Percentiles rank a stretch among this genome's conserved stretches.
Evolutionary conservation across 768 basidiomycete genomes (phyloP).

Genomic region (Brasilioporus rufonigricans): DNA sequence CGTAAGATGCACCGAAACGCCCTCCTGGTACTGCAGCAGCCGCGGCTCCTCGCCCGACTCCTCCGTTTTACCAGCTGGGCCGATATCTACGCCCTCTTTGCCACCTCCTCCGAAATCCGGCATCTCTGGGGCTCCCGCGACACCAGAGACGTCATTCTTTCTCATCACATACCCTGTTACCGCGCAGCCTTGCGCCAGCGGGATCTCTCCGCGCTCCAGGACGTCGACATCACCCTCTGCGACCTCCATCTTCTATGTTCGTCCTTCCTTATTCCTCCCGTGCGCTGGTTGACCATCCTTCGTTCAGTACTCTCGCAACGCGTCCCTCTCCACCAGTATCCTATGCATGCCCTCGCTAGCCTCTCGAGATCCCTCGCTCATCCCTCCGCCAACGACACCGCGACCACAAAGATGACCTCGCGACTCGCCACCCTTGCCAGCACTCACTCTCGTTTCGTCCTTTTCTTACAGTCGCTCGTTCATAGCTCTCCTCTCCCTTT

Average conservation of each 20-base stretch:
- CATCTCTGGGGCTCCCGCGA: slow-evolving; percentile 31
- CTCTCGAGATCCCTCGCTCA: slow-evolving; percentile 38
- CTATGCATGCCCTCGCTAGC: slow-evolving; percentile 59
- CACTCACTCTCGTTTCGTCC: slow-evolving; percentile 72
- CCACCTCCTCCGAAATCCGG: slow-evolving; percentile 36
- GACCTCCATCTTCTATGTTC: slow-evolving; percentile 67
- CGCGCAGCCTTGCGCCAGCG: slow-evolving; percentile 39
- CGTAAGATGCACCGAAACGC: slow-evolving; percentile 27
- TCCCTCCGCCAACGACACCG: slow-evolving; percentile 32
- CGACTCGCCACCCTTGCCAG: slow-evolving; percentile 50
- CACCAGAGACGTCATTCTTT: slow-evolving; percentile 40
- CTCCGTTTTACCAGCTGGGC: slow-evolving; percentile 34
- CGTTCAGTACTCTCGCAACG: slow-evolving; percentile 62
- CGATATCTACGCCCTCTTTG: slow-evolving; percentile 40
- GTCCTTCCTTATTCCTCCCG: slow-evolving; percentile 30
- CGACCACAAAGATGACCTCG: slow-evolving; percentile 19
- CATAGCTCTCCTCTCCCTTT: slow-evolving; percentile 55
- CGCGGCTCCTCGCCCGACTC: slow-evolving; percentile 33
- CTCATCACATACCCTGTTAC: slow-evolving; percentile 59
- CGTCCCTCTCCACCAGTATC: slow-evolving; percentile 66
- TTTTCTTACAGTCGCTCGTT: slow-evolving; percentile 69
- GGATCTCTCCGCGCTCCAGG: slow-evolving; percentile 40
- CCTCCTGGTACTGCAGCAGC: slow-evolving; percentile 31
- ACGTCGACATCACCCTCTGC: slow-evolving; percentile 51
- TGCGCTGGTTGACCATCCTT: slow-evolving; percentile 3